phyloP scores from a whole-genome alignment of 306 rosid genomes.

The Amphicarpaea edgeworthii region DNA sequence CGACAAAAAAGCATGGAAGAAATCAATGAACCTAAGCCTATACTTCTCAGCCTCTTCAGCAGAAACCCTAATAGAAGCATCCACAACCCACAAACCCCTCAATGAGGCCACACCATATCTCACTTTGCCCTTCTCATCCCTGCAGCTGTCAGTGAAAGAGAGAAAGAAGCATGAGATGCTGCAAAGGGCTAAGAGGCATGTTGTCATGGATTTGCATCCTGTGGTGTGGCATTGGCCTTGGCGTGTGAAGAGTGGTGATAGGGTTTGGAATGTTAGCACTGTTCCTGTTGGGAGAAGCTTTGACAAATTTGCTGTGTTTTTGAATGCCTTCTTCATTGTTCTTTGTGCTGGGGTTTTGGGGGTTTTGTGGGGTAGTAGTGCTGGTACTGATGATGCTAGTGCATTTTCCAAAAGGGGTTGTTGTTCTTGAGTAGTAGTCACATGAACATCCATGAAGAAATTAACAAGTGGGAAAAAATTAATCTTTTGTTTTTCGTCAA shows the following conservation, averaged over 20 bases:
- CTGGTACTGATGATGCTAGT: background rate
- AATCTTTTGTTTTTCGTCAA: background rate
- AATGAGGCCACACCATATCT: slow-evolving; percentile 69
- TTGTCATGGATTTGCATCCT: slow-evolving; percentile 55
- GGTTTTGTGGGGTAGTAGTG: slow-evolving; percentile 16
- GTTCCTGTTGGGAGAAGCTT: slow-evolving; percentile 86
- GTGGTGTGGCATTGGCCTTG: slow-evolving; percentile 62
- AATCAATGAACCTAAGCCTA: slow-evolving; percentile 62
- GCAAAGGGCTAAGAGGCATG: slow-evolving; percentile 58
- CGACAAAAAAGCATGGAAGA: slow-evolving; percentile 74
- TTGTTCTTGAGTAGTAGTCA: slow-evolving; percentile 1
- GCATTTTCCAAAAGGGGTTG: slow-evolving; percentile 54
- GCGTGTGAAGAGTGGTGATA: slow-evolving; percentile 68
- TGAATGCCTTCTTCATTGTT: slow-evolving; percentile 71
- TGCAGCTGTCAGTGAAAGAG: slow-evolving; percentile 78
- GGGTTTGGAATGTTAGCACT: slow-evolving; percentile 64
- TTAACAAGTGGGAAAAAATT: background rate
- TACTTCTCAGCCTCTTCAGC: slow-evolving; percentile 53
- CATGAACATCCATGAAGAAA: slow-evolving; percentile 42
- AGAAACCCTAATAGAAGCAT: slow-evolving; percentile 55
- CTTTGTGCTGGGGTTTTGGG: slow-evolving; percentile 67
- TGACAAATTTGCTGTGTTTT: slow-evolving; percentile 72
- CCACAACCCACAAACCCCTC: slow-evolving; percentile 77
- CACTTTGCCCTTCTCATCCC: slow-evolving; percentile 69
- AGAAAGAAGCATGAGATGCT: slow-evolving; percentile 64